Evolutionary conservation across 148 eudicot genomes (phyloP).

Genomic region (Fagopyrum esculentum): DNA sequence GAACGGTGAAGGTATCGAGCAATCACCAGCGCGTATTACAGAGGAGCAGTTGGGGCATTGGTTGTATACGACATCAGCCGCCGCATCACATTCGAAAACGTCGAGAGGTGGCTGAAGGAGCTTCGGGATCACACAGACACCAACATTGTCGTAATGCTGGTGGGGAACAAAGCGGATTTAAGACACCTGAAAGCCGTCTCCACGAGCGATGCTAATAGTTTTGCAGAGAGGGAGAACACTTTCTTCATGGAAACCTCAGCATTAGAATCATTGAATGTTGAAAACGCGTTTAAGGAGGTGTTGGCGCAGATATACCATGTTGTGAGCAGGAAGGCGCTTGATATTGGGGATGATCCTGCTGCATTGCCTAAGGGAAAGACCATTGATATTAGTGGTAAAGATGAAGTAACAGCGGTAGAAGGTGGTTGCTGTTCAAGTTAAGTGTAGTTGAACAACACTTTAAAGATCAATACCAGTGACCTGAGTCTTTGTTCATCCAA

Average conservation of each 20-base stretch:
- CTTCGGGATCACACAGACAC: slow-evolving; percentile 70
- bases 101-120: slow-evolving; percentile 86
- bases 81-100: slow-evolving; percentile 66
- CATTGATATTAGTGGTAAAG: slow-evolving; percentile 55
- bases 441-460: too few species aligned
- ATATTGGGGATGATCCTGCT: slow-evolving; percentile 57
- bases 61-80: slow-evolving; percentile 80
- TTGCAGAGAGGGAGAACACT: slow-evolving; percentile 50
- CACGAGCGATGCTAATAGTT: slow-evolving; percentile 41
- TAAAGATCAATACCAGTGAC: not conserved
- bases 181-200: slow-evolving; percentile 76
- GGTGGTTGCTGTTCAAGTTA: slow-evolving; percentile 66
- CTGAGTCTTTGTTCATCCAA: not conserved
- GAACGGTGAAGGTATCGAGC: slow-evolving; percentile 53
- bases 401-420: slow-evolving; percentile 69
- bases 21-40: slow-evolving; percentile 82
- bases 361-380: slow-evolving; percentile 72
- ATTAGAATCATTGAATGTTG: slow-evolving; percentile 67
- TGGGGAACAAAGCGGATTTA: slow-evolving; percentile 82
- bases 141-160: slow-evolving; percentile 78
- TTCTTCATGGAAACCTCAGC: slow-evolving; percentile 93
- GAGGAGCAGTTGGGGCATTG: slow-evolving; percentile 87
- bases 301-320: slow-evolving; percentile 63
- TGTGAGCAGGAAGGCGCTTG: slow-evolving; percentile 71
- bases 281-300: slow-evolving; percentile 77